Conservation (phyloP, 225 moss, liverwort and hornwort genomes). For the Asterella californica region DNA sequence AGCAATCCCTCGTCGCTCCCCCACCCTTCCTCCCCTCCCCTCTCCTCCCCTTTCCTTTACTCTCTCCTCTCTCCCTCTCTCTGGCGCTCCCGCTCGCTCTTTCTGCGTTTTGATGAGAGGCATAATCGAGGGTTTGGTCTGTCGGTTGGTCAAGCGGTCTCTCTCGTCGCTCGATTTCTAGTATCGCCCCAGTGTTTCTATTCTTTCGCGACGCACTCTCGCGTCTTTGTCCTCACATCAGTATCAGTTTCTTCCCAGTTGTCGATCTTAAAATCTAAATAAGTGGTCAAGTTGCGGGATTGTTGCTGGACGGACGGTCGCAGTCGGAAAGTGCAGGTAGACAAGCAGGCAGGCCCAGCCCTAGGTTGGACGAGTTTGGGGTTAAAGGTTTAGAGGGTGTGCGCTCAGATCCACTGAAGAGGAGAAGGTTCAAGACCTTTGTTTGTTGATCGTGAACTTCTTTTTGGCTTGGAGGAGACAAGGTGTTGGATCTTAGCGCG, state of each 20-base stretch:
- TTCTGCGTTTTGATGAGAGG: background rate
- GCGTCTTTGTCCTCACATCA: background rate
- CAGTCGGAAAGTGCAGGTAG: no score
- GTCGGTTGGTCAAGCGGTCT: background rate
- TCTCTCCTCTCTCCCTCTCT: background rate
- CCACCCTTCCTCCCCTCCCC: background rate
- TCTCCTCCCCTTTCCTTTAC: background rate
- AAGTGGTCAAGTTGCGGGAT: background rate
- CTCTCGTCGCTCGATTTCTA: background rate
- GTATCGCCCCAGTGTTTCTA: background rate
- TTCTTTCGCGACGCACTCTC: background rate
- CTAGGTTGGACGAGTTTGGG: conserved; percentile 4
- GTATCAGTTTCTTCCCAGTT: background rate
- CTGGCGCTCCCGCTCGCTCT: background rate
- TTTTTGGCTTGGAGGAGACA: background rate
- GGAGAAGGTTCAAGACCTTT: background rate
- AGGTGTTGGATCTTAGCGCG: background rate
- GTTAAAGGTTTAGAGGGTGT: background rate
- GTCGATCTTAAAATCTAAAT: background rate
- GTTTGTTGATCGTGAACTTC: background rate
- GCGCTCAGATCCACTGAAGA: background rate
- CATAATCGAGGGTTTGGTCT: background rate
- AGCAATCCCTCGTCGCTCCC: conserved; percentile 2
- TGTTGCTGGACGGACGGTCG: background rate
- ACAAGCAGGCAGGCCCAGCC: background rate